phyloP scores from a whole-genome alignment of 1,284 basidiomycete genomes.

The Singerocomus inundabilis region DNA sequence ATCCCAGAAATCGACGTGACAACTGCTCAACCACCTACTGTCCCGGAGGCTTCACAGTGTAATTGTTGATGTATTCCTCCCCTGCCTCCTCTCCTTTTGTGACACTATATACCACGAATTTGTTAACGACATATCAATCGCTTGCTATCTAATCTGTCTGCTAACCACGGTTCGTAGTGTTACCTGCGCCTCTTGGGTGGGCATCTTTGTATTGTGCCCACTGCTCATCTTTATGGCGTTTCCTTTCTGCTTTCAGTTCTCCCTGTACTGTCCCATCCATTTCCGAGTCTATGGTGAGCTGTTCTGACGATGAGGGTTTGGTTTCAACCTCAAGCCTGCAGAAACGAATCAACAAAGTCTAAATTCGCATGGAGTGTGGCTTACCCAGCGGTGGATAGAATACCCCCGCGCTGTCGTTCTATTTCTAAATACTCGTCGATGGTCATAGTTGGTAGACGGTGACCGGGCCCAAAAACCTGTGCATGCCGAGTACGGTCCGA shows the following conservation, averaged over 20 bases:
- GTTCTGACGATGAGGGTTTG: slow-evolving; percentile 72
- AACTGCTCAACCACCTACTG: slow-evolving; percentile 55
- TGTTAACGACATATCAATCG: slow-evolving; percentile 17
- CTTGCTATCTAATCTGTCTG: slow-evolving; percentile 8
- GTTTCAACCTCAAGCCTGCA: slow-evolving; percentile 66
- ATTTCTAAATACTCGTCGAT: slow-evolving; percentile 94
- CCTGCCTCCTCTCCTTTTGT: slow-evolving; percentile 1
- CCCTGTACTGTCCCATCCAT: slow-evolving; percentile 77
- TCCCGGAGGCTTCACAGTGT: slow-evolving; percentile 78
- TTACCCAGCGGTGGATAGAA: slow-evolving; percentile 86
- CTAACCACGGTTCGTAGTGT: slow-evolving; percentile 93
- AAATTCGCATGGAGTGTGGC: slow-evolving; percentile 26
- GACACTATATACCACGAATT: slow-evolving; percentile 33
- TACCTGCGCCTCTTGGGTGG: slow-evolving; percentile 83
- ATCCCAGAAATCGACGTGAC: slow-evolving; percentile 80
- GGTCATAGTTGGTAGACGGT: slow-evolving; percentile 92
- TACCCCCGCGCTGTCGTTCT: slow-evolving; percentile 81
- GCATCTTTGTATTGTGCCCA: slow-evolving; percentile 85
- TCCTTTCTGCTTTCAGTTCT: slow-evolving; percentile 72
- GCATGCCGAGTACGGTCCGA: slow-evolving; percentile 67
- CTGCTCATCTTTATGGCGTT: slow-evolving; percentile 79
- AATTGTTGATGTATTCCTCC: slow-evolving; percentile 52
- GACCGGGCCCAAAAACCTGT: slow-evolving; percentile 85
- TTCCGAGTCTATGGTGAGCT: slow-evolving; percentile 76
- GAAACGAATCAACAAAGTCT: slow-evolving; percentile 11